These are phyloP conservation scores for Jamesozyma lodderae DNA, from an alignment of 805 yeast genomes.

Conservation along the genomic window DNA sequence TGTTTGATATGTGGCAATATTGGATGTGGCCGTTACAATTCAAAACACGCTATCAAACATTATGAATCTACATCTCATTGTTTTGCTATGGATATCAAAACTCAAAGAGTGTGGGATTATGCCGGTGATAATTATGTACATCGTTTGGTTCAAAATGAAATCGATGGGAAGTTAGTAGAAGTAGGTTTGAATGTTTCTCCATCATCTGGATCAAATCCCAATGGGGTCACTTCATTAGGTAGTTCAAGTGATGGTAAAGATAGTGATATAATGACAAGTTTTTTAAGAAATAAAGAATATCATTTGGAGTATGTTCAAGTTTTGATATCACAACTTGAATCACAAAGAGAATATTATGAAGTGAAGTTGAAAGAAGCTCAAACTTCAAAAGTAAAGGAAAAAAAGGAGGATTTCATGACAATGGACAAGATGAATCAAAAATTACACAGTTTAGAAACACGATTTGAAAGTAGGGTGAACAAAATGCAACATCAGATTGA, in stretches of 20 bases:
- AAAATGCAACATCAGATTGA: no score
- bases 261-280: slow-evolving; percentile 10
- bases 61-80: slow-evolving; percentile 73
- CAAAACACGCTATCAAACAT: slow-evolving; percentile 79
- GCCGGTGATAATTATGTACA: slow-evolving; percentile 89
- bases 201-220: neutral
- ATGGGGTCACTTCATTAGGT: neutral
- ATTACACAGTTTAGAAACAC: slow-evolving; percentile 1
- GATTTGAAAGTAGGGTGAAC: no score
- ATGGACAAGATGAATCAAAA: slow-evolving; percentile 2
- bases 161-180: slow-evolving; percentile 86
- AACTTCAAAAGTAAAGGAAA: slow-evolving; percentile 19
- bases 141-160: slow-evolving; percentile 70
- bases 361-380: slow-evolving; percentile 31
- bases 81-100: slow-evolving; percentile 77
- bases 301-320: slow-evolving; percentile 76
- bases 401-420: slow-evolving; percentile 9
- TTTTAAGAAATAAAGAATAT: slow-evolving; percentile 43
- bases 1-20: slow-evolving; percentile 83
- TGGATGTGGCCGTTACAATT: slow-evolving; percentile 87
- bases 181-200: slow-evolving; percentile 22
- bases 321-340: slow-evolving; percentile 69
- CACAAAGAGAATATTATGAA: slow-evolving; percentile 80
- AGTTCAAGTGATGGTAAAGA: slow-evolving; percentile 9
- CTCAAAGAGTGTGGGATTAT: slow-evolving; percentile 92